Evolutionary conservation across 2,329 filamentous ascomycete species (phyloP).

Genomic region (Calcarisporium arbuscula): DNA sequence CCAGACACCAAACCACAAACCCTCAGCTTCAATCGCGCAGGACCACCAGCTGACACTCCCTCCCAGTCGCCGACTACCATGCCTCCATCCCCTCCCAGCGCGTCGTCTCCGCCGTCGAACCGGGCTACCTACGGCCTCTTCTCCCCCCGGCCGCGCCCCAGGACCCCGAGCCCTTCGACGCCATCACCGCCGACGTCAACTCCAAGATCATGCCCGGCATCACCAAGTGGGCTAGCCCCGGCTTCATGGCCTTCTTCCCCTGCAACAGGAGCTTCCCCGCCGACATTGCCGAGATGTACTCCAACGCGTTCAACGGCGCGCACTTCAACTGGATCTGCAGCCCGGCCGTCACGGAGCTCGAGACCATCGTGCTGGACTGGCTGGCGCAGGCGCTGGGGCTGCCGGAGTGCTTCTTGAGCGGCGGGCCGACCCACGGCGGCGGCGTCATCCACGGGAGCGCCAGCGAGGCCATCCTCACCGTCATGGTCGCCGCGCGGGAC

Average conservation of each 20-base stretch:
- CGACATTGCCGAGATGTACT: constrained; percentile 90
- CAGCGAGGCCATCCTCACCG: constrained; percentile 78
- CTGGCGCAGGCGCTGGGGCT: constrained; percentile 69
- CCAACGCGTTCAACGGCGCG: constrained; percentile 77
- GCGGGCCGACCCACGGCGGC: constrained; percentile 64
- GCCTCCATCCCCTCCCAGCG: constrained; percentile 62
- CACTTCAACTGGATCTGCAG: constrained; percentile 98
- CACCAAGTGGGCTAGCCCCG: constrained; percentile 90
- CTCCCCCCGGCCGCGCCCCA: constrained; percentile 62
- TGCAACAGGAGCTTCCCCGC: constrained; percentile 74
- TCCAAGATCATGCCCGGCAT: constrained; percentile 83
- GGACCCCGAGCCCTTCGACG: constrained; percentile 65
- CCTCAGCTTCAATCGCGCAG: too few relatives aligned
- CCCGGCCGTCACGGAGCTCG: constrained; percentile 85
- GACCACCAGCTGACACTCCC: too few relatives aligned
- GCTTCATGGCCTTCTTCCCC: constrained; percentile 95
- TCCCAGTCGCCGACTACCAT: constrained; percentile 76
- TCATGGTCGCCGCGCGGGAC: constrained; percentile 82
- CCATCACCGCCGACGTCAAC: constrained; percentile 79
- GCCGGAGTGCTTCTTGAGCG: constrained; percentile 67
- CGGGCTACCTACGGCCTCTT: constrained; percentile 77
- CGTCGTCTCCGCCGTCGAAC: constrained; percentile 71
- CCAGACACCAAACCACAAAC: too few relatives aligned
- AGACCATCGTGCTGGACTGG: constrained; percentile 92
- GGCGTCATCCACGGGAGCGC: constrained; percentile 94